Percentiles rank a stretch among this genome's conserved stretches.
Conservation (phyloP, 2,329 filamentous ascomycete species). For the Botrytis aclada region DNA sequence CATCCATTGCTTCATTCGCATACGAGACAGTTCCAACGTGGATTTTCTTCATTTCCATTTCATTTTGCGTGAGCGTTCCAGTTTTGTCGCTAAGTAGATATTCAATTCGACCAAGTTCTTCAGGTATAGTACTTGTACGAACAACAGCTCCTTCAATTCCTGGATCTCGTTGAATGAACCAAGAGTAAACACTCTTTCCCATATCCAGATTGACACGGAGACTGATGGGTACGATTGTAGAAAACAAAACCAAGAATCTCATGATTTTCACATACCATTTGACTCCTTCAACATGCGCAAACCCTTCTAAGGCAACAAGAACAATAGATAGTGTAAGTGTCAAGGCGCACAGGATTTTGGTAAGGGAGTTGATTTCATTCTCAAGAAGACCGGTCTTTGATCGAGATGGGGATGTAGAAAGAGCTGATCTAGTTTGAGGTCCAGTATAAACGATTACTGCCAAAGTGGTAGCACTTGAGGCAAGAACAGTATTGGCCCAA, state of each 20-base stretch:
- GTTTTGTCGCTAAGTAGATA: constrained; percentile 97
- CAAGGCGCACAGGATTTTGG: constrained; percentile 89
- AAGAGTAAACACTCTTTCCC: constrained; percentile 94
- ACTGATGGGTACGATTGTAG: constrained; percentile 98
- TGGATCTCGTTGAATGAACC: constrained; percentile 88
- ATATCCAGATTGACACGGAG: constrained; percentile 94
- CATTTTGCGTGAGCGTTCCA: constrained; percentile 95
- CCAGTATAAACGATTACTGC: constrained; percentile 94
- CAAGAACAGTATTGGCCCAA: constrained; percentile 97
- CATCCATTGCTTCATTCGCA: constrained; percentile 98
- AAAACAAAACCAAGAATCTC: constrained; percentile 96
- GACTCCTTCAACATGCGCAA: constrained; percentile 62
- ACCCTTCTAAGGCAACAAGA: constrained; percentile 83
- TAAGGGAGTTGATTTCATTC: constrained; percentile 94
- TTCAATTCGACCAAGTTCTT: constrained; percentile 92
- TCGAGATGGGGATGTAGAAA: constrained; percentile 86
- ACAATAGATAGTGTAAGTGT: constrained; percentile 84
- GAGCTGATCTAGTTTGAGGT: constrained; percentile 84
- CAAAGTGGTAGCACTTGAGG: constrained; percentile 83
- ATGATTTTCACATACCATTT: constrained; percentile 96
- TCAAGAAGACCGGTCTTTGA: constrained; percentile 94
- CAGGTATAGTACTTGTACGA: constrained; percentile 93
- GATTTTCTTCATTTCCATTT: constrained; percentile 99
- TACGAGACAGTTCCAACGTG: constrained; percentile 98
- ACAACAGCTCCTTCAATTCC: constrained; percentile 92